A percentile compares a stretch with the other conserved stretches of the same genome.
Conservation (phyloP, 176 grass and related monocot species). For the Eremochloa ophiuroides region DNA sequence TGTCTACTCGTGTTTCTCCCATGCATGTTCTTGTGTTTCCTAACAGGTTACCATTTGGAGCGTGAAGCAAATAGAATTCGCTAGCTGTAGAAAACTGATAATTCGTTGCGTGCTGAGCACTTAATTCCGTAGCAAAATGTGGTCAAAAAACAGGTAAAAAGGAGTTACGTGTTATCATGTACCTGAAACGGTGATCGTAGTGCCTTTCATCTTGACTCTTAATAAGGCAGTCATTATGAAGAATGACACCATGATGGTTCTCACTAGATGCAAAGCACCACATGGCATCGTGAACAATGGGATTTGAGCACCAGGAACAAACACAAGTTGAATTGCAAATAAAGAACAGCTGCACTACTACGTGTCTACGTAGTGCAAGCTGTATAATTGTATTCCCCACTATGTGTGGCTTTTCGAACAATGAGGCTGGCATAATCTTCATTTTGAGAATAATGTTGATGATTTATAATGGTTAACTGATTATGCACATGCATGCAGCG, state of each 20-base stretch:
- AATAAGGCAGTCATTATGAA: conserved; percentile 21
- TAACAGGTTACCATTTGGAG: not conserved
- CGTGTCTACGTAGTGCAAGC: not conserved
- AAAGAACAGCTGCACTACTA: not conserved
- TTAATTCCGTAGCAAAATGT: not conserved
- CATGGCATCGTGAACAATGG: not conserved
- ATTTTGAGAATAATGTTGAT: not conserved
- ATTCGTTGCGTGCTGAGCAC: not conserved
- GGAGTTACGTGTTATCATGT: not conserved
- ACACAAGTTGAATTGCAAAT: conserved; percentile 1
- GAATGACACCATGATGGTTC: conserved; percentile 17
- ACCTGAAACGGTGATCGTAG: not conserved
- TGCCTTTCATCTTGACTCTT: conserved; percentile 32
- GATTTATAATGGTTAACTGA: not conserved
- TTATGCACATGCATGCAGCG: not conserved
- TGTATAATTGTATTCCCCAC: conserved; percentile 15
- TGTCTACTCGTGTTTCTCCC: not conserved
- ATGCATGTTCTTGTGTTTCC: not conserved
- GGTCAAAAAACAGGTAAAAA: conserved; percentile 13
- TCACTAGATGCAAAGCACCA: not conserved
- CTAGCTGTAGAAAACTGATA: not conserved
- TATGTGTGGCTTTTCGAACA: conserved; percentile 4
- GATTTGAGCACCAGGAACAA: conserved; percentile 20
- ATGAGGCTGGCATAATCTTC: not conserved
- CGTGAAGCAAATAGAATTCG: conserved; percentile 5